A percentile compares a stretch with the other conserved stretches of the same genome.
phyloP scores from a whole-genome alignment of 345 rosid genomes.

The Lepidium africanum region DNA sequence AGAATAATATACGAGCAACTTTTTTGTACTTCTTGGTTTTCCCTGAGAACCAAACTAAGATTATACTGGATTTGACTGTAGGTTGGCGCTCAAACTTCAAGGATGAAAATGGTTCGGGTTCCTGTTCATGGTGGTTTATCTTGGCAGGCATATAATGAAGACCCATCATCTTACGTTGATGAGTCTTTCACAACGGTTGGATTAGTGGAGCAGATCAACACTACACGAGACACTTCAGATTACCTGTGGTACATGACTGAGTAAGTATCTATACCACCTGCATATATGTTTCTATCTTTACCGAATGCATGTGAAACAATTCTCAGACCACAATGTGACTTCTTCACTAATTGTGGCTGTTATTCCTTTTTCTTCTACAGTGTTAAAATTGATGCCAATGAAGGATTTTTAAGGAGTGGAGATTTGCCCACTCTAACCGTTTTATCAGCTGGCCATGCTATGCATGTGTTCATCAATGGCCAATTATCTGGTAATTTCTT shows the following conservation, averaged over 20 bases:
- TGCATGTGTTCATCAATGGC: constrained; percentile 87
- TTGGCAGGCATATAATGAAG: constrained; percentile 92
- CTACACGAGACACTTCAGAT: constrained; percentile 81
- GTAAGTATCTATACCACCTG: constrained; percentile 42
- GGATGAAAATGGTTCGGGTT: constrained; percentile 79
- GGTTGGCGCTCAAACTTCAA: constrained; percentile 86
- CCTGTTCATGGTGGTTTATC: constrained; percentile 82
- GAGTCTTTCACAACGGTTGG: constrained; percentile 70
- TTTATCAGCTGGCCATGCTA: constrained; percentile 90
- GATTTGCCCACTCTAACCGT: constrained; percentile 50
- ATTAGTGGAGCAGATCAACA: constrained; percentile 92
- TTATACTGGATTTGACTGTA: constrained; percentile 21
- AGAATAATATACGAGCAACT: constrained; percentile 9
- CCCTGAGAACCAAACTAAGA: background rate
- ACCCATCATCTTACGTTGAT: constrained; percentile 52
- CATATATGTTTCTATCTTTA: background rate
- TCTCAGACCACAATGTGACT: background rate
- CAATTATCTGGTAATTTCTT: constrained; percentile 52
- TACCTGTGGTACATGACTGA: constrained; percentile 98
- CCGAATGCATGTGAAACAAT: background rate
- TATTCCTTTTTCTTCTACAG: constrained; percentile 24
- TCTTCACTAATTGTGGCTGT: background rate
- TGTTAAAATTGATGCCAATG: constrained; percentile 37
- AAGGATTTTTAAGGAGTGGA: constrained; percentile 56
- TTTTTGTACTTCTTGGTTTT: background rate